phyloP scores from a whole-genome alignment of 306 rosid genomes.

The Rosa rugosa region DNA sequence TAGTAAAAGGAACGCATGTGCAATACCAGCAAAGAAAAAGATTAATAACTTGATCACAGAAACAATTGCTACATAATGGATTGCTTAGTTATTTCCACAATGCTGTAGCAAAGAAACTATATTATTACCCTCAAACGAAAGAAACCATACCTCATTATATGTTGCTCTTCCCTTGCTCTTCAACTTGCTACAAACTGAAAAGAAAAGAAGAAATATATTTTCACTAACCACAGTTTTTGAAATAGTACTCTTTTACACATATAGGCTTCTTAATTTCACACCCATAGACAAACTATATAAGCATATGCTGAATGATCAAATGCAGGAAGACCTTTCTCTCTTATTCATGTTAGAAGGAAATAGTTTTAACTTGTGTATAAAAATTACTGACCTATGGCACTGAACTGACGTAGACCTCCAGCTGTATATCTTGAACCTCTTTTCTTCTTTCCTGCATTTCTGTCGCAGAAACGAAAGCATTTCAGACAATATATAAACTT shows the following conservation, averaged over 20 bases:
- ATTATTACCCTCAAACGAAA: neutral
- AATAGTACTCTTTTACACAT: neutral
- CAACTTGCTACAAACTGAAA: conserved; percentile 33
- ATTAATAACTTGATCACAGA: neutral
- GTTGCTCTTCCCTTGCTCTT: conserved; percentile 39
- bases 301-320: neutral
- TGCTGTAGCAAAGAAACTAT: neutral
- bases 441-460: conserved; percentile 29
- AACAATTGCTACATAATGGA: neutral
- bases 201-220: neutral
- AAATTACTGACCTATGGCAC: conserved; percentile 25
- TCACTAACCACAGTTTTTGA: neutral
- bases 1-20: neutral
- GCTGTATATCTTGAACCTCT: conserved; percentile 21
- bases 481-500: neutral
- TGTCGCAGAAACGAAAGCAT: neutral
- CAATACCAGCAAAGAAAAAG: neutral
- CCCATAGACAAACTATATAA: neutral
- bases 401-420: conserved; percentile 33
- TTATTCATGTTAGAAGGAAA: neutral
- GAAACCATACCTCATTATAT: conserved; percentile 27
- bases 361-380: neutral
- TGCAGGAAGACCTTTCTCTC: neutral
- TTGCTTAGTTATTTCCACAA: neutral
- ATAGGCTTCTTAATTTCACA: neutral